phyloP scores from a whole-genome alignment of 441 rosid species.

The Populus hybrid region DNA sequence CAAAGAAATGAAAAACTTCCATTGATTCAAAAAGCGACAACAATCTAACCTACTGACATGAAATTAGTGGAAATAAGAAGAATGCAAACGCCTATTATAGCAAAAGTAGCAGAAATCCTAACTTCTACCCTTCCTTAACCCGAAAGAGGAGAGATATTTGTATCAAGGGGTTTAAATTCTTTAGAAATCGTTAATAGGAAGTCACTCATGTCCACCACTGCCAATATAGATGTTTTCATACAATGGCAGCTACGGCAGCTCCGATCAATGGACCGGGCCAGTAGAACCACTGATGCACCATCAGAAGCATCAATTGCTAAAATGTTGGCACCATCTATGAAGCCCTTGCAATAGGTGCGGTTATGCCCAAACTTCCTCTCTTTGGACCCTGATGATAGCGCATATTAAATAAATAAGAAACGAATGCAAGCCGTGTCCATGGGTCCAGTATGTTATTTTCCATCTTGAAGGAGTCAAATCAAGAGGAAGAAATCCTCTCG shows the following conservation, averaged over 20 bases:
- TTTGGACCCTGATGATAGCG: constrained; percentile 40
- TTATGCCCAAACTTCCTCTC: constrained; percentile 51
- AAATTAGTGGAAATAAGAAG: constrained; percentile 2
- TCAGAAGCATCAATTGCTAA: constrained; percentile 72
- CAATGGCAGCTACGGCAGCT: constrained; percentile 29
- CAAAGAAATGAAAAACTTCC: background rate
- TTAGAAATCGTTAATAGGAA: background rate
- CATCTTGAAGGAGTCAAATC: constrained; percentile 2
- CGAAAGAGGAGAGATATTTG: constrained; percentile 14
- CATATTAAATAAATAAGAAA: too few relatives aligned
- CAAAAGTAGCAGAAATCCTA: constrained; percentile 3
- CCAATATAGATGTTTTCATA: background rate
- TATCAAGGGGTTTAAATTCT: background rate
- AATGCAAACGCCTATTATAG: constrained; percentile 1
- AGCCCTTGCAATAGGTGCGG: constrained; percentile 83
- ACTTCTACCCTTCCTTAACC: constrained; percentile 13
- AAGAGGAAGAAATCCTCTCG: constrained; percentile 28
- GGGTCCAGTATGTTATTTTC: background rate
- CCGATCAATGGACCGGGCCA: constrained; percentile 75
- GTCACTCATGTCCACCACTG: background rate
- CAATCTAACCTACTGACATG: background rate
- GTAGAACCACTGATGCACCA: constrained; percentile 83
- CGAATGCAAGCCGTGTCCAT: too few relatives aligned
- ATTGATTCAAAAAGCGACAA: background rate
- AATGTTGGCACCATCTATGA: constrained; percentile 78